Conservation (phyloP, 805 yeast genomes). For the Hyphopichia homilentoma region DNA sequence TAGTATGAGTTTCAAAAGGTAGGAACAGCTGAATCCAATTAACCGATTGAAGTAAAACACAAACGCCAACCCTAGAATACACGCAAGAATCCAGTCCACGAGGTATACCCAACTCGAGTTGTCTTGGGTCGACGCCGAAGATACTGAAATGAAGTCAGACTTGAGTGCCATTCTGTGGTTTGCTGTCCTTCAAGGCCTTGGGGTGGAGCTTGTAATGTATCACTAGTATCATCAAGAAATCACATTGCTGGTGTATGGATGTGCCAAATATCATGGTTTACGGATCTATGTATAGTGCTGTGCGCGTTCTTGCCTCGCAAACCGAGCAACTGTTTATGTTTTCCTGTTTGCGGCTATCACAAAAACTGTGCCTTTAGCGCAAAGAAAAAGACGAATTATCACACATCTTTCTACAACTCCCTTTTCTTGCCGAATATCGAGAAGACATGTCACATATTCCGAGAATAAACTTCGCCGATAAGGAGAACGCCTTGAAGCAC, state of each 20-base stretch:
- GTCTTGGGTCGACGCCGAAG: conserved; percentile 15
- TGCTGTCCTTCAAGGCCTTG: background rate
- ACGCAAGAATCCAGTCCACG: conserved; percentile 74
- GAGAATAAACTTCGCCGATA: conserved; percentile 8
- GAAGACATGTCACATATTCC: too few relatives aligned
- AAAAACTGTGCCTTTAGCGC: too few relatives aligned
- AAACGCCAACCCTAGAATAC: conserved; percentile 57
- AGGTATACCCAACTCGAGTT: conserved; percentile 62
- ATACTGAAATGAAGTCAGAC: conserved; percentile 22
- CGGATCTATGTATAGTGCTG: too few relatives aligned
- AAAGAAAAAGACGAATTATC: background rate
- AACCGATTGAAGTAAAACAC: conserved; percentile 76
- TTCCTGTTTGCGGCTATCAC: too few relatives aligned
- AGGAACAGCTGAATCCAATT: conserved; percentile 57
- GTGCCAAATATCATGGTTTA: too few relatives aligned
- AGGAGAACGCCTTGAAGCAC: conserved; percentile 8
- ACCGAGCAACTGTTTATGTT: too few relatives aligned
- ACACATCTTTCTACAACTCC: background rate
- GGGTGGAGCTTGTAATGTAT: background rate
- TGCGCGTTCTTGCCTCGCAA: too few relatives aligned
- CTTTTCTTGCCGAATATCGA: too few relatives aligned
- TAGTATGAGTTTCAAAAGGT: conserved; percentile 46
- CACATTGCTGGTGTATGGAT: too few relatives aligned
- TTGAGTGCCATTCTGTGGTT: conserved; percentile 19
- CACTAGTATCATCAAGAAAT: too few relatives aligned